These are phyloP conservation scores for Vaccinium vitisidaea DNA, from an alignment of 148 eudicot genomes.

Conservation along the genomic window DNA sequence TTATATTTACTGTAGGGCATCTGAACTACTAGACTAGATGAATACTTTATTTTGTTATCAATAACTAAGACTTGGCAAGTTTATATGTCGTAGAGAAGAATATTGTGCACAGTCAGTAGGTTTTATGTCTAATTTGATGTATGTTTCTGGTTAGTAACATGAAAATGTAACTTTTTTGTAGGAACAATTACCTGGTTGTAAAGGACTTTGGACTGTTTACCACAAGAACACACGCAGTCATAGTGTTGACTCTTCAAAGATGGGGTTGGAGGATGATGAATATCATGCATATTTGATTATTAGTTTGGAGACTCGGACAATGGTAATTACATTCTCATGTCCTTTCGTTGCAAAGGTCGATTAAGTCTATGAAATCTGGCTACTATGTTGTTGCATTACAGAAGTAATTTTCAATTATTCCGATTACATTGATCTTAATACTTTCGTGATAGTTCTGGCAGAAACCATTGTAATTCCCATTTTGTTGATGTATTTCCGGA, in stretches of 20 bases:
- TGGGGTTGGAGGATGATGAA: conserved; percentile 78
- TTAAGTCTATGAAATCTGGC: not conserved
- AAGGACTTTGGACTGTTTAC: conserved; percentile 98
- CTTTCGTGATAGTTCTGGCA: not conserved
- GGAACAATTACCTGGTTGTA: conserved; percentile 88
- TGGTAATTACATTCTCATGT: conserved; percentile 48
- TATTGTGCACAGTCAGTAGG: not conserved
- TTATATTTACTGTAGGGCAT: not conserved
- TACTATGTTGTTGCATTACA: not conserved
- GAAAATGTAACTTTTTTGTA: conserved; percentile 19
- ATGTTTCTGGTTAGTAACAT: conserved; percentile 9
- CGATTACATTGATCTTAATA: not conserved
- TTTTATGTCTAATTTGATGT: not conserved
- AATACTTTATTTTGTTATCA: not conserved
- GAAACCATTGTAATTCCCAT: not conserved
- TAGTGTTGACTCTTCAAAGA: conserved; percentile 64
- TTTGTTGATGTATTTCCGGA: conserved; percentile 5
- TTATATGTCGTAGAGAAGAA: not conserved
- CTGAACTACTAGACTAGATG: not conserved
- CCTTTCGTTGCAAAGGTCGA: not conserved
- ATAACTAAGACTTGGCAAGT: conserved; percentile 4
- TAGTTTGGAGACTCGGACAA: conserved; percentile 89
- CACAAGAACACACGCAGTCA: conserved; percentile 87
- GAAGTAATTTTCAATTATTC: not conserved
- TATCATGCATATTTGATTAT: conserved; percentile 96